Percentiles rank a stretch among this genome's conserved stretches.
Conservation (phyloP, 2,329 filamentous ascomycete species). For the Daldinia eschscholtzii region DNA sequence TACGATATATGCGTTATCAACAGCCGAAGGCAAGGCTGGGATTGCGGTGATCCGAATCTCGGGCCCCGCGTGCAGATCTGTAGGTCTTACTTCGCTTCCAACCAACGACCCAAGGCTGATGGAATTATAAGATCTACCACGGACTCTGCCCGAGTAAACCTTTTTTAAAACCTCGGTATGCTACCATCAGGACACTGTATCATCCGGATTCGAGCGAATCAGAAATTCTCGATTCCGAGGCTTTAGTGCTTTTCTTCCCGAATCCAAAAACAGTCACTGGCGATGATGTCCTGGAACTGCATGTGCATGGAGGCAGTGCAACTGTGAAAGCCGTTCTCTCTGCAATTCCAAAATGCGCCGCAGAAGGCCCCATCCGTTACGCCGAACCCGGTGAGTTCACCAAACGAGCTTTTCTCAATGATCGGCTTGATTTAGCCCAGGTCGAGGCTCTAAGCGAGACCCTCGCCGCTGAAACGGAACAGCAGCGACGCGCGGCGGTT, state of each 20-base stretch:
- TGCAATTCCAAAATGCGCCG: conserved; percentile 73
- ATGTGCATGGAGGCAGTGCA: conserved; percentile 92
- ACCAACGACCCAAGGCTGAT: conserved; percentile 39
- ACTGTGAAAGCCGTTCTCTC: conserved; percentile 87
- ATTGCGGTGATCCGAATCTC: conserved; percentile 93
- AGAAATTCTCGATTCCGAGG: conserved; percentile 80
- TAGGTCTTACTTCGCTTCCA: conserved; percentile 28
- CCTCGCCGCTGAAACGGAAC: conserved; percentile 82
- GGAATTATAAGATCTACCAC: conserved; percentile 60
- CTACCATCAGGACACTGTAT: conserved; percentile 80
- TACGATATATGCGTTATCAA: conserved; percentile 94
- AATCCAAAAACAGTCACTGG: conserved; percentile 87
- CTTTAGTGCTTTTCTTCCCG: conserved; percentile 86
- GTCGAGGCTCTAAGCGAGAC: conserved; percentile 75
- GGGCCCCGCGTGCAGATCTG: conserved; percentile 74
- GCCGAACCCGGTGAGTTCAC: conserved; percentile 98
- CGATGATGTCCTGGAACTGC: conserved; percentile 91
- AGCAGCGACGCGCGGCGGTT: conserved; percentile 89
- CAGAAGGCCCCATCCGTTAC: conserved; percentile 72
- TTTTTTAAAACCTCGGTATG: conserved; percentile 66
- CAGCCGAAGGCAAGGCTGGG: conserved; percentile 84
- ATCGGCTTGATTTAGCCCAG: conserved; percentile 87
- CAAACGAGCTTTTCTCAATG: conserved; percentile 88
- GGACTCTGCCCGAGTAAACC: conserved; percentile 63
- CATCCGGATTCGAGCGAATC: conserved; percentile 57